These are phyloP conservation scores for Pisolithus albus DNA, from an alignment of 768 basidiomycete genomes.

Conservation along the genomic window DNA sequence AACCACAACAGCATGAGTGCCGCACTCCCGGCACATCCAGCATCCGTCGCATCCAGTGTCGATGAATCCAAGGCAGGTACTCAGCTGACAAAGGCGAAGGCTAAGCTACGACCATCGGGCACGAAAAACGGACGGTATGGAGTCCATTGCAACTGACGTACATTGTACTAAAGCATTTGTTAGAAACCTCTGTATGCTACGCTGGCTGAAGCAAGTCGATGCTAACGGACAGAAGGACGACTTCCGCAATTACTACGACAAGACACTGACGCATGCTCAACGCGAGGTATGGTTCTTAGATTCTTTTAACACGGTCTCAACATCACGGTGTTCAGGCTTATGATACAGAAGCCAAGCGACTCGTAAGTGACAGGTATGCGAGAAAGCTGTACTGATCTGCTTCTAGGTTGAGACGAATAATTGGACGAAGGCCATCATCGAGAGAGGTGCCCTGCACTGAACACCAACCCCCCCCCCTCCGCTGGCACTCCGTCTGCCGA, in stretches of 20 bases:
- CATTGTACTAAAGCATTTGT: neutral
- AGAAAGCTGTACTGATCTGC: neutral
- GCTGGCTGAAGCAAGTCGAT: neutral
- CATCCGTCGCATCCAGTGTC: neutral
- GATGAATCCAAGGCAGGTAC: too few relatives aligned
- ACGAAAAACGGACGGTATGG: neutral
- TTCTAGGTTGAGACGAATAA: neutral
- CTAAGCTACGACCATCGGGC: neutral
- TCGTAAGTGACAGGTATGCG: neutral
- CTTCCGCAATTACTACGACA: neutral
- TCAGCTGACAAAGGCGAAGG: neutral
- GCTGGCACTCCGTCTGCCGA: too few relatives aligned
- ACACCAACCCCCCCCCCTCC: neutral
- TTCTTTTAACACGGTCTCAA: too few relatives aligned
- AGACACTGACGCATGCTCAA: neutral
- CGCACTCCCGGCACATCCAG: too few relatives aligned
- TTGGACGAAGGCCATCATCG: neutral
- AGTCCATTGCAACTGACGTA: too few relatives aligned
- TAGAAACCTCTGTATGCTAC: neutral
- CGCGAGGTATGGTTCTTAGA: neutral
- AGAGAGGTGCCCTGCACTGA: neutral
- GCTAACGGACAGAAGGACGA: neutral
- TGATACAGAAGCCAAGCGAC: neutral
- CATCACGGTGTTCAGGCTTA: neutral
- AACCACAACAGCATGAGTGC: too few relatives aligned